Base-by-base conservation (phyloP, 176 grass and related monocot species). In the Oryza glaberrima region DNA sequence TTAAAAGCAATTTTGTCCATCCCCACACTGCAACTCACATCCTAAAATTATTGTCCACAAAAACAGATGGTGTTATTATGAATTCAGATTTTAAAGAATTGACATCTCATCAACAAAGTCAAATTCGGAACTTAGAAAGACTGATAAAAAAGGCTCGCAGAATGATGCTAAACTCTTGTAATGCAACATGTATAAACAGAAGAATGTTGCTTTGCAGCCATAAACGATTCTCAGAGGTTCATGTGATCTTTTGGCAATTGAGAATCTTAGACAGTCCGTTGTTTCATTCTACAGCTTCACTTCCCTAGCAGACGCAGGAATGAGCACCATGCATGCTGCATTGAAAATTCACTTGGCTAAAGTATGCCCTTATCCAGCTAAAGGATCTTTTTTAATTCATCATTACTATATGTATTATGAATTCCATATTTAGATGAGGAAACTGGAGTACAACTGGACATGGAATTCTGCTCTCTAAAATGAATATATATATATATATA, bases 21-120 rank as follows among this genome's bases (percentile, higher is more conserved):
- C 66, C 61, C 58, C 20, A 73, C 38, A 58, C 22, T 51, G 69
- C 45, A 51, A 43, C 30, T 64, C 73, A 52, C 72, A 46, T 16
- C 73, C 73, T 76, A 56, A 9, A 56, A 76, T 35, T 56, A 40
- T 9, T 20, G 34, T 9, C 36, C 69, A 72, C 34, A 45, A 73
- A 72, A 48, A 48, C 12, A 73, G 13, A 48, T 48, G 15, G 71
- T 3, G 11, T 49, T 49, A 48, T 73, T 28, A 65, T 73, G 44
- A 48, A 3, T 86, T 52, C 69, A 38, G 10, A 40, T 68, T 84
- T 83, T 19, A 17, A 48, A 17, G 23, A 65, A 22, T 36, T 67
- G n/a, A 3, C 28, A 66, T 78, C 35, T 63, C 49, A 78, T 9
- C 23, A 25, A 36, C 41, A 44, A 67, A 38, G n/a, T 67, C 32